phyloP scores from a whole-genome alignment of 1,284 basidiomycete genomes.

The Austropuccinia psidii region DNA sequence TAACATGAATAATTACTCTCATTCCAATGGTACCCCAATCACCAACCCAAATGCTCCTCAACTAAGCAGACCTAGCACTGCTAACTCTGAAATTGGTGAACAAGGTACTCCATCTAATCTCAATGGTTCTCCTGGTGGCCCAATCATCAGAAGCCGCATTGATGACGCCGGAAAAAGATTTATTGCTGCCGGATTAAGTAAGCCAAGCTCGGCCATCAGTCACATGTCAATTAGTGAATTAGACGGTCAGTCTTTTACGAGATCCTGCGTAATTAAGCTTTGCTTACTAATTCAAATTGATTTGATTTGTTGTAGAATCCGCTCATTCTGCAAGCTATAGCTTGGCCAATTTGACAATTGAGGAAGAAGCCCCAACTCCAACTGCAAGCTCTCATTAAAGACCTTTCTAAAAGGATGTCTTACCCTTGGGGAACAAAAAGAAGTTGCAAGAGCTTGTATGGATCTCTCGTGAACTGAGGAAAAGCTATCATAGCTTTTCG shows the following conservation, averaged over 20 bases:
- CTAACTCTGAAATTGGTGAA: not conserved
- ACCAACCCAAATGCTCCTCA: not conserved
- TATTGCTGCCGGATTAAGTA: slow-evolving; percentile 33
- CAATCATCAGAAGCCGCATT: slow-evolving; percentile 9
- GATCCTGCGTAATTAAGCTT: not conserved
- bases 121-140: not conserved
- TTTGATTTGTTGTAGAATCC: slow-evolving; percentile 1
- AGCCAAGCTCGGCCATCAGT: slow-evolving; percentile 10
- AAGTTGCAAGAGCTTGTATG: no score
- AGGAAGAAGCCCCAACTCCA: slow-evolving; percentile 31
- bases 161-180: slow-evolving; percentile 35
- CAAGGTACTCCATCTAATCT: not conserved
- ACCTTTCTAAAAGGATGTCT: no score
- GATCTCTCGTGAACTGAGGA: no score
- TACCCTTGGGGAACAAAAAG: no score
- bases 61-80: not conserved
- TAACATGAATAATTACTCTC: not conserved
- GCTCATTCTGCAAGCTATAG: slow-evolving; percentile 9
- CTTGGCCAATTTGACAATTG: slow-evolving; percentile 32
- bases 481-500: no score
- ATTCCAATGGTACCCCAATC: not conserved
- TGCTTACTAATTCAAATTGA: not conserved
- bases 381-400: slow-evolving; percentile 22
- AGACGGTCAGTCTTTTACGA: slow-evolving; percentile 2
- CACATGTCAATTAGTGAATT: slow-evolving; percentile 14